Conservation (phyloP, 768 basidiomycete species). For the Lactarius tabidus region DNA sequence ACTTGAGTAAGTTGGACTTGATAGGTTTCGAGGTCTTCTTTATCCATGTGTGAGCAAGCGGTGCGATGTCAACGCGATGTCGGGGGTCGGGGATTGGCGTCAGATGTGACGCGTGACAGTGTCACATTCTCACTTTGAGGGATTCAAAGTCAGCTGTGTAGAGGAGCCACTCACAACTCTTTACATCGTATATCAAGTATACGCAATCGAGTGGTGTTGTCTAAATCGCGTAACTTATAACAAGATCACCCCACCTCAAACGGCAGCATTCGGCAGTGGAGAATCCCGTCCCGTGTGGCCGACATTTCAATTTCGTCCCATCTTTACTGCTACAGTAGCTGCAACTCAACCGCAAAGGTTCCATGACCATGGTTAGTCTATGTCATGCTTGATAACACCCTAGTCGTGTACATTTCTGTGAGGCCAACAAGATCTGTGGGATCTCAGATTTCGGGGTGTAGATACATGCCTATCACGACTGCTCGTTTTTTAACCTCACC, state of each 20-base stretch:
- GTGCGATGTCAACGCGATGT: slow-evolving; percentile 4
- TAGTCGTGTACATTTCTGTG: no score
- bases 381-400: no score
- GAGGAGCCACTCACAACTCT: no score
- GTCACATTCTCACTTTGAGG: not conserved
- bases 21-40: slow-evolving; percentile 81
- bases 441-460: no score
- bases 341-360: no score
- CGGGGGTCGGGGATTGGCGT: not conserved
- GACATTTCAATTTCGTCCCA: no score
- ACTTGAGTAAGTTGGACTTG: slow-evolving; percentile 89
- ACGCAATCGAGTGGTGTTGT: no score
- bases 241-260: not conserved
- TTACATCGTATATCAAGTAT: no score
- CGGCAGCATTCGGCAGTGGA: not conserved
- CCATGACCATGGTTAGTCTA: no score
- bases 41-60: slow-evolving; percentile 40
- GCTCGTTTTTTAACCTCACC: not conserved
- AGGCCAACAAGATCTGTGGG: no score
- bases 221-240: not conserved
- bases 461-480: not conserved
- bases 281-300: not conserved
- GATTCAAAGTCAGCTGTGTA: slow-evolving; percentile 23
- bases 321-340: no score
- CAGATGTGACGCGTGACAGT: not conserved